These are phyloP conservation scores for Mytilinidion resinicola DNA, from an alignment of 495 filamentous ascomycete genomes.

Conservation along the genomic window DNA sequence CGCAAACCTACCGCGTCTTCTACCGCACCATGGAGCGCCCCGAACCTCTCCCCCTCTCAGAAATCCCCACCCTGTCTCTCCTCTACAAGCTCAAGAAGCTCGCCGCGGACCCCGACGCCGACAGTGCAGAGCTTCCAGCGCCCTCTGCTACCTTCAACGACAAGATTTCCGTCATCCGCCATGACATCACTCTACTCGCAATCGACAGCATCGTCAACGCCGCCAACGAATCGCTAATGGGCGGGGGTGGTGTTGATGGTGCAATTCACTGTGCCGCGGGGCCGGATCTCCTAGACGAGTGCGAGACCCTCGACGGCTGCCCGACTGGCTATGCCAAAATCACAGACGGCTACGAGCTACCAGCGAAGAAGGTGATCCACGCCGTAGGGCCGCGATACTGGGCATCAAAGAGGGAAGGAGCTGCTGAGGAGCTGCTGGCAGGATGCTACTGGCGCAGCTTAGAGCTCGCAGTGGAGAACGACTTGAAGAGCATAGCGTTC, in stretches of 20 bases:
- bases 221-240: slow-evolving; percentile 70
- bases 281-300: slow-evolving; percentile 59
- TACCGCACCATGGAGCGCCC: slow-evolving; percentile 13
- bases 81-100: slow-evolving; percentile 51
- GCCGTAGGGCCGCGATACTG: slow-evolving; percentile 84
- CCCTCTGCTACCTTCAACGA: slow-evolving; percentile 51
- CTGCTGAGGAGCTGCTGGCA: slow-evolving; percentile 48
- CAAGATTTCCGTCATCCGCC: slow-evolving; percentile 60
- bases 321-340: slow-evolving; percentile 76
- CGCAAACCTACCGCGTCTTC: not conserved
- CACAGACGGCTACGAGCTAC: slow-evolving; percentile 68
- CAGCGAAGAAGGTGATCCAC: slow-evolving; percentile 75
- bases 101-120: slow-evolving; percentile 10
- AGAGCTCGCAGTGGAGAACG: slow-evolving; percentile 60
- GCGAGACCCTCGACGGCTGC: slow-evolving; percentile 61
- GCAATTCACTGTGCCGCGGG: slow-evolving; percentile 83
- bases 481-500: slow-evolving; percentile 71
- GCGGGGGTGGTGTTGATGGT: slow-evolving; percentile 71
- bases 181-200: slow-evolving; percentile 76
- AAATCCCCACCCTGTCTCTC: slow-evolving; percentile 60
- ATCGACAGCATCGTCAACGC: slow-evolving; percentile 91
- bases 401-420: slow-evolving; percentile 29
- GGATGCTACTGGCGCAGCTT: slow-evolving; percentile 73
- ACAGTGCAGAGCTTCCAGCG: slow-evolving; percentile 20
- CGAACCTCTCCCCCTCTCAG: slow-evolving; percentile 34